Percentiles rank a stretch among this genome's conserved stretches.
Evolutionary conservation across 495 filamentous ascomycete genomes (phyloP).

Genomic region (Penicillium fimorum): DNA sequence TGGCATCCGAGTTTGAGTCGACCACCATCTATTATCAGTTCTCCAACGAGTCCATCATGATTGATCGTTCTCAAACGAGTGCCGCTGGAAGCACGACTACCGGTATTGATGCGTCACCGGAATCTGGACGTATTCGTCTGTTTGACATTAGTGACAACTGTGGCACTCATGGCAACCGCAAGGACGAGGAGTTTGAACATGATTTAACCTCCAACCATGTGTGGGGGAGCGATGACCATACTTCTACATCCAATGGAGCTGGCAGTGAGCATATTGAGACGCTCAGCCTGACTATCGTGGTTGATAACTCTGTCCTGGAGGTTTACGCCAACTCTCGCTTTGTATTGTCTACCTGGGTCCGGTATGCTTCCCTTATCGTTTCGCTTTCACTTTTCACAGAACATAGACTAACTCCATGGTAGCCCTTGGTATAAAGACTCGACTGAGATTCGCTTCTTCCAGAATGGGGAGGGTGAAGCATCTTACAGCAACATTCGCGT

Average conservation of each 20-base stretch:
- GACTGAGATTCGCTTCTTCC: neutral
- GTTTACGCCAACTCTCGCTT: neutral
- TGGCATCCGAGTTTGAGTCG: neutral
- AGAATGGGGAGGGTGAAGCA: neutral
- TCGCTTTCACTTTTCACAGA: neutral
- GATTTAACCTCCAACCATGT: neutral
- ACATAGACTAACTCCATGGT: neutral
- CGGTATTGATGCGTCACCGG: neutral
- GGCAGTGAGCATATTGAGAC: neutral
- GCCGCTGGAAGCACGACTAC: neutral
- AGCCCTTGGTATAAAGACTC: neutral
- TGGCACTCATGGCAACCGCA: neutral
- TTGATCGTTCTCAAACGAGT: neutral
- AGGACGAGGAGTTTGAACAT: neutral
- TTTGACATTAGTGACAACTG: neutral
- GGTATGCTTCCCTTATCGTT: neutral
- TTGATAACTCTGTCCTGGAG: neutral
- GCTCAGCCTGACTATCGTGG: neutral
- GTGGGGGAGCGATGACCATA: neutral
- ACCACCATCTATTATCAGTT: neutral
- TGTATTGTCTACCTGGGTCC: neutral
- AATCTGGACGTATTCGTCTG: neutral
- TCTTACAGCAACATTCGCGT: neutral
- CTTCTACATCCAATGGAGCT: neutral
- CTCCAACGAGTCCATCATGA: neutral